Evolutionary conservation across 176 grass and related monocot species (phyloP).

Genomic region (Eleusine indica): DNA sequence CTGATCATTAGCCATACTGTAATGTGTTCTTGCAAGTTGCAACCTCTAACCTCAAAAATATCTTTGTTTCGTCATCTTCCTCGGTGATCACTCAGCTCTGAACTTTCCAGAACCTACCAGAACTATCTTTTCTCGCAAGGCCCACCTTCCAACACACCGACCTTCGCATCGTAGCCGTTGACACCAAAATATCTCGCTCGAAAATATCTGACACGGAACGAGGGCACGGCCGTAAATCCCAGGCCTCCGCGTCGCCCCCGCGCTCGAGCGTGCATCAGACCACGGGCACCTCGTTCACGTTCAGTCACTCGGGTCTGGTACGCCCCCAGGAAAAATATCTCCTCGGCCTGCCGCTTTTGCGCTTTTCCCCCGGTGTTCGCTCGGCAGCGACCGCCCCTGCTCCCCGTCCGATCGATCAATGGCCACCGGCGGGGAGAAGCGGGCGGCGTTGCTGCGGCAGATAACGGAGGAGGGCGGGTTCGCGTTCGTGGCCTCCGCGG

Average conservation of each 20-base stretch:
- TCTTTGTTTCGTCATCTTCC: not conserved
- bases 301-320: not conserved
- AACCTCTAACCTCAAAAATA: not conserved
- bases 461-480: conserved; percentile 94
- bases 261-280: not conserved
- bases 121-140: conserved; percentile 5
- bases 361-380: conserved; percentile 18
- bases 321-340: conserved; percentile 22
- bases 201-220: conserved; percentile 42
- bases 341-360: conserved; percentile 16
- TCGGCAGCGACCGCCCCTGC: not conserved
- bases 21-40: not conserved
- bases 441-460: conserved; percentile 62
- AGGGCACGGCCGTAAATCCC: conserved; percentile 30
- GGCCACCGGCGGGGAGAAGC: conserved; percentile 50
- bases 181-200: conserved; percentile 32
- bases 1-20: too few species aligned
- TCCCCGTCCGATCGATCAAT: not conserved
- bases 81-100: not conserved
- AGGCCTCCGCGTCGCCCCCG: not conserved
- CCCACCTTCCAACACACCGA: not conserved
- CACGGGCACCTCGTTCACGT: not conserved
- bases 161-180: conserved; percentile 28
- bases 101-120: conserved; percentile 36
- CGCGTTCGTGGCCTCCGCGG: conserved; percentile 81